These are phyloP conservation scores for Cladosporium velox DNA, from an alignment of 2,329 filamentous ascomycete species.

Conservation along the genomic window DNA sequence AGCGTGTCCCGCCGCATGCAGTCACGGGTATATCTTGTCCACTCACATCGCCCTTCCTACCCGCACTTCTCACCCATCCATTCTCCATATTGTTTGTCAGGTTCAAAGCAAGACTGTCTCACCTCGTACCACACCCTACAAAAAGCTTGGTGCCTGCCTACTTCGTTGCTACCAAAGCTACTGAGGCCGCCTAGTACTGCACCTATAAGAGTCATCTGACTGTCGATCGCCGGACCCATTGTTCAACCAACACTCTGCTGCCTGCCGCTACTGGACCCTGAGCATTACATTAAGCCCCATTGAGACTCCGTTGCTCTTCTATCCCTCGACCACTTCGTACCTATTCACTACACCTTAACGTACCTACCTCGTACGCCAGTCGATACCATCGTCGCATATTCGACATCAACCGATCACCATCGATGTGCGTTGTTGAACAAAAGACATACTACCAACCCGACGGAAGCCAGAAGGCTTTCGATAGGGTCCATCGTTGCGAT, in stretches of 20 bases:
- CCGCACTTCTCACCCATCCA: background rate
- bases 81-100: constrained; percentile 7
- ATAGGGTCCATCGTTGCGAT: constrained; percentile 29
- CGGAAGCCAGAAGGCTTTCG: constrained; percentile 26
- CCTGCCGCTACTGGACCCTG: constrained; percentile 13
- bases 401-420: constrained; percentile 10
- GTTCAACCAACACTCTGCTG: constrained; percentile 21
- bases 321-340: constrained; percentile 1
- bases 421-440: constrained; percentile 37
- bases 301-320: constrained; percentile 4
- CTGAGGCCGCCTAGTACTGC: constrained; percentile 16
- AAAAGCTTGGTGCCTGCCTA: background rate
- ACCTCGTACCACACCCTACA: background rate
- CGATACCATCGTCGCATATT: background rate
- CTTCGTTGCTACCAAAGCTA: background rate
- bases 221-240: constrained; percentile 18
- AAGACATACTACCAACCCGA: constrained; percentile 33
- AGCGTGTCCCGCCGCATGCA: constrained; percentile 6
- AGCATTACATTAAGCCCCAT: constrained; percentile 6
- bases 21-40: background rate
- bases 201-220: constrained; percentile 20
- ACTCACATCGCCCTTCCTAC: background rate
- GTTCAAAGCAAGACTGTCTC: background rate
- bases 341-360: background rate
- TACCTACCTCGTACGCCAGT: background rate